phyloP scores from a whole-genome alignment of 2,329 filamentous ascomycete genomes.

The Sporothrix brunneoviolacea region DNA sequence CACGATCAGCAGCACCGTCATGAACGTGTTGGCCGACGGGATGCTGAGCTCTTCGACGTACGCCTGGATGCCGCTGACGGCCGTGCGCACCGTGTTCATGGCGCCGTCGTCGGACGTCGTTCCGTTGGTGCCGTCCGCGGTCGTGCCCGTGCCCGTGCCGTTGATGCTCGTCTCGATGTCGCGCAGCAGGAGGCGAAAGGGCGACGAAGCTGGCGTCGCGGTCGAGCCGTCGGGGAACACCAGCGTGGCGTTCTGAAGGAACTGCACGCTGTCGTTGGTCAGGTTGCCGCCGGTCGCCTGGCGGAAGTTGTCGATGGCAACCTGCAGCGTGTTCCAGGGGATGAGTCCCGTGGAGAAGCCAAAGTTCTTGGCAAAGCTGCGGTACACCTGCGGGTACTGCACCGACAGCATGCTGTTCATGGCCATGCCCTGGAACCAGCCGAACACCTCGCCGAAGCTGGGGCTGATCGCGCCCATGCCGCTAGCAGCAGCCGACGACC shows the following conservation, averaged over 20 bases:
- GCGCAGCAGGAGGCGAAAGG: slow-evolving; percentile 50
- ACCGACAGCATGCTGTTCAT: slow-evolving; percentile 96
- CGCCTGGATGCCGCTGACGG: slow-evolving; percentile 70
- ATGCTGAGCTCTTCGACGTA: slow-evolving; percentile 80
- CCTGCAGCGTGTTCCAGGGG: slow-evolving; percentile 74
- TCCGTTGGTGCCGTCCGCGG: slow-evolving; percentile 16
- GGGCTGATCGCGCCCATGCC: slow-evolving; percentile 66
- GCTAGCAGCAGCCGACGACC: slow-evolving; percentile 33
- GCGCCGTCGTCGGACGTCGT: slow-evolving; percentile 21
- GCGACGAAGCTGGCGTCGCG: too few relatives aligned
- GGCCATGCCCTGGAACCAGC: slow-evolving; percentile 89
- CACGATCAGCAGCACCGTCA: slow-evolving; percentile 86
- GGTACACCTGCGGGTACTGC: slow-evolving; percentile 78
- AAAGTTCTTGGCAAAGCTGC: slow-evolving; percentile 88
- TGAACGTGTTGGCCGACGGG: slow-evolving; percentile 86
- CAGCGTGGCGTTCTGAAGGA: slow-evolving; percentile 68
- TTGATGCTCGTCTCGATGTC: slow-evolving; percentile 42
- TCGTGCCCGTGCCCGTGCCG: slow-evolving; percentile 23
- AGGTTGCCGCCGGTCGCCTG: slow-evolving; percentile 76
- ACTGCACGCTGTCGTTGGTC: slow-evolving; percentile 68
- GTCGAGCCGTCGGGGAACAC: slow-evolving; percentile 58
- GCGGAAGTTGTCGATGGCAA: slow-evolving; percentile 78
- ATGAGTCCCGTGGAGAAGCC: slow-evolving; percentile 82
- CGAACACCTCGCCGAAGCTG: slow-evolving; percentile 76
- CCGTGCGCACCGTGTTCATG: slow-evolving; percentile 28